Percentiles rank a stretch among this genome's conserved stretches.
Evolutionary conservation across 192 early-diverging fungal genomes (phyloP).

Genomic region (Pilobolus umbonatus): DNA sequence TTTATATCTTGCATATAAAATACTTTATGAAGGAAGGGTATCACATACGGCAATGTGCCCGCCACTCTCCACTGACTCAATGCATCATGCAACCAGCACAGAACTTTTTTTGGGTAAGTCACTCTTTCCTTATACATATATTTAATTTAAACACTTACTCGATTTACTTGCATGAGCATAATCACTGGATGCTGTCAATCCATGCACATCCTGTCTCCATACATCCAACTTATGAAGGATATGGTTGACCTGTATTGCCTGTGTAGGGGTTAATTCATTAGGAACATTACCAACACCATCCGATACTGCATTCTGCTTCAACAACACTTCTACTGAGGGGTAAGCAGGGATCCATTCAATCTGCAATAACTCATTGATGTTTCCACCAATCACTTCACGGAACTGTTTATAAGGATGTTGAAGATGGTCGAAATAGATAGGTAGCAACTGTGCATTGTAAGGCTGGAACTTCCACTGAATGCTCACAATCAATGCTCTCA

Average conservation of each 20-base stretch:
- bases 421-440: conserved; percentile 51
- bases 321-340: conserved; percentile 36
- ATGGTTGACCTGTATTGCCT: conserved; percentile 21
- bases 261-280: conserved; percentile 6
- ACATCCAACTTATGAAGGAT: conserved; percentile 29
- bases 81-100: conserved; percentile 61
- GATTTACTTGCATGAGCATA: conserved; percentile 77
- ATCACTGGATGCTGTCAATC: conserved; percentile 43
- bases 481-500: conserved; percentile 52
- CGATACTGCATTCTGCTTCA: conserved; percentile 14
- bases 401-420: conserved; percentile 89
- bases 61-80: conserved; percentile 46
- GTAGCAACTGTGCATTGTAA: conserved; percentile 30
- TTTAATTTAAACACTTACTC: conserved; percentile 36
- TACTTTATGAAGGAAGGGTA: conserved; percentile 49
- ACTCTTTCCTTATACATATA: no score
- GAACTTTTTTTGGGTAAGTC: conserved; percentile 36
- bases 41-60: conserved; percentile 54
- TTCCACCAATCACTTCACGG: conserved; percentile 68
- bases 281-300: conserved; percentile 32
- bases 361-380: conserved; percentile 64
- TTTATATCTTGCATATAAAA: conserved; percentile 69
- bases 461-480: conserved; percentile 68
- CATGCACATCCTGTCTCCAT: conserved; percentile 37
- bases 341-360: conserved; percentile 58